Conservation (phyloP, 345 rosid species). For the Capsella bursapastoris region DNA sequence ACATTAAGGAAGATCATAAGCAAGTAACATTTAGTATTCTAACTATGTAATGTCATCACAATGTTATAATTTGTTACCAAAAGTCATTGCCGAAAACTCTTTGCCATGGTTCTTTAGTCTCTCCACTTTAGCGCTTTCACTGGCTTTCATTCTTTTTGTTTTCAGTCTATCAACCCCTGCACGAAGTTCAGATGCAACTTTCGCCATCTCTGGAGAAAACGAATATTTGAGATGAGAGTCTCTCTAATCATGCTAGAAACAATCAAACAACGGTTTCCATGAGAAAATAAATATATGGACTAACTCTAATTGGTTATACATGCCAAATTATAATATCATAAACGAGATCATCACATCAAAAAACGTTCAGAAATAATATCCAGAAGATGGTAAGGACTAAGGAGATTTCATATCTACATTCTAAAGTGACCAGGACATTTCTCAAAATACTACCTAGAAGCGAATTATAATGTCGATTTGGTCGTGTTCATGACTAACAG, state of each 20-base stretch:
- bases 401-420: background rate
- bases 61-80: constrained; percentile 19
- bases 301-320: background rate
- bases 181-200: constrained; percentile 62
- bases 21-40: background rate
- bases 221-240: background rate
- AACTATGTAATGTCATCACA: constrained; percentile 19
- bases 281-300: background rate
- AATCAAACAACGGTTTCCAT: constrained; percentile 4
- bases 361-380: constrained; percentile 6
- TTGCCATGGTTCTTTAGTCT: constrained; percentile 45
- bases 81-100: constrained; percentile 39
- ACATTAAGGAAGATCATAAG: constrained; percentile 1
- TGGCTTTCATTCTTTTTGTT: constrained; percentile 43
- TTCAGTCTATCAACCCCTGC: constrained; percentile 51
- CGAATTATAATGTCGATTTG: background rate
- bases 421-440: constrained; percentile 11
- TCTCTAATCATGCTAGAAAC: constrained; percentile 10
- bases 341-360: background rate
- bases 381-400: background rate
- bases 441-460: constrained; percentile 1
- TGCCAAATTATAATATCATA: no score
- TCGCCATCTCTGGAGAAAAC: constrained; percentile 62
- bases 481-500: background rate
- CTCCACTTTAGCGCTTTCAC: constrained; percentile 40